Conservation (phyloP, 2,329 filamentous ascomycete species). For the Aspergillus ochraceoroseus region DNA sequence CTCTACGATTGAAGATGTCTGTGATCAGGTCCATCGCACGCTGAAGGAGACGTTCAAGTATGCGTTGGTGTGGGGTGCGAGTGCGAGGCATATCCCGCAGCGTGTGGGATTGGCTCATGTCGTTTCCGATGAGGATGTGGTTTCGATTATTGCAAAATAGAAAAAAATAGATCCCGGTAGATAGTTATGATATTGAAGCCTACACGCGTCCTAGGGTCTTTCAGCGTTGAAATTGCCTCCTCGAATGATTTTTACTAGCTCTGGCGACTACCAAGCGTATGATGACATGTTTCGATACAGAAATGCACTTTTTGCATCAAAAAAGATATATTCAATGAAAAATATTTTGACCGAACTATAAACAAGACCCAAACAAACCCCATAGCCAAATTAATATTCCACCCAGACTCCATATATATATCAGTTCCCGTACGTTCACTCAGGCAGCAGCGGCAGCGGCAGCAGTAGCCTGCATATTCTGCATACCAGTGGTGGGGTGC, state of each 20-base stretch:
- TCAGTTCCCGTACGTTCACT: constrained; percentile 6
- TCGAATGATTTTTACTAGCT: no score
- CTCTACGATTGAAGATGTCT: constrained; percentile 92
- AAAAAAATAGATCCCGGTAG: not conserved
- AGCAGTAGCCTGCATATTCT: constrained; percentile 38
- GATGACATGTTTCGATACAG: not conserved
- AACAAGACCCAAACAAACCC: constrained; percentile 11
- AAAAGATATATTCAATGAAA: constrained; percentile 12
- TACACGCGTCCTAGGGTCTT: not conserved
- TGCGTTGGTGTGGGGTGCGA: constrained; percentile 94
- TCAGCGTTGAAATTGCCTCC: no score
- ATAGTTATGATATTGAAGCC: not conserved
- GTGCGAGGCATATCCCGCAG: constrained; percentile 90
- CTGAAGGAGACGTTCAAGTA: constrained; percentile 99
- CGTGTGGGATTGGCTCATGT: constrained; percentile 78
- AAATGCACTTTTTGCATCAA: constrained; percentile 34
- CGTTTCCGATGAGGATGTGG: constrained; percentile 66
- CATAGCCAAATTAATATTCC: constrained; percentile 16
- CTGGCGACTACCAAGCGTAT: not conserved
- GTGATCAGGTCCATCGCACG: constrained; percentile 86
- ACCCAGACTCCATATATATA: constrained; percentile 16
- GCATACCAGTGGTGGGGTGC: constrained; percentile 58
- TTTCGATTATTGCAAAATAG: constrained; percentile 57
- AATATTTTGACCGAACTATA: no score
- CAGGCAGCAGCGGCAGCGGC: constrained; percentile 27